Conservation (phyloP, 805 yeast genomes). For the Torulaspora quercuum region DNA sequence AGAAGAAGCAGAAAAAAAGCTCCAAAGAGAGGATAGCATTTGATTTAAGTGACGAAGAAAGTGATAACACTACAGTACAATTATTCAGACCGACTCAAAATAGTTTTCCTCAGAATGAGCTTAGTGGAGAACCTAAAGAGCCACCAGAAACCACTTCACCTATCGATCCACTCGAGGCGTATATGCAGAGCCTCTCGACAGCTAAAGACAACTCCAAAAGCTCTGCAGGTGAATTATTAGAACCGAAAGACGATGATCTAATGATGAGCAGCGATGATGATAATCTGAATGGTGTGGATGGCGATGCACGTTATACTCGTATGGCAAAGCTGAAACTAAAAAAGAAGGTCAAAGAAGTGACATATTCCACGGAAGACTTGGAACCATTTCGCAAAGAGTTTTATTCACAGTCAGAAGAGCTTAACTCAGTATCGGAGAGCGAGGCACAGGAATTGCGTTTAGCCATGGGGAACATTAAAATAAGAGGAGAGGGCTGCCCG, state of each 20-base stretch:
- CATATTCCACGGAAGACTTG: slow-evolving; percentile 38
- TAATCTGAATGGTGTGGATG: slow-evolving; percentile 38
- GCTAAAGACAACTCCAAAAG: slow-evolving; percentile 8
- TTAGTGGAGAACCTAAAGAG: no score
- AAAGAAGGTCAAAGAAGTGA: slow-evolving; percentile 32
- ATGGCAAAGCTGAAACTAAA: slow-evolving; percentile 41
- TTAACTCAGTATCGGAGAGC: slow-evolving; percentile 45
- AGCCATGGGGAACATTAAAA: slow-evolving; percentile 59
- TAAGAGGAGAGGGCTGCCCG: slow-evolving; percentile 55
- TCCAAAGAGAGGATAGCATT: slow-evolving; percentile 9
- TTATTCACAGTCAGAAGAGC: slow-evolving; percentile 57
- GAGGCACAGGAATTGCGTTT: slow-evolving; percentile 56
- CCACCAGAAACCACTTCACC: no score
- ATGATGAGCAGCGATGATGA: slow-evolving; percentile 33
- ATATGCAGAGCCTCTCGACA: slow-evolving; percentile 34
- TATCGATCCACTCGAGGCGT: slow-evolving; percentile 48
- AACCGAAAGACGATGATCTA: slow-evolving; percentile 20
- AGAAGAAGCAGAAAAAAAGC: slow-evolving; percentile 6
- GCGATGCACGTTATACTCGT: slow-evolving; percentile 37
- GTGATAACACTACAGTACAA: background rate
- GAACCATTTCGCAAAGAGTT: slow-evolving; percentile 58
- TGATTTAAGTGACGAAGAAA: slow-evolving; percentile 23
- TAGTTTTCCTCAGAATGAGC: no score
- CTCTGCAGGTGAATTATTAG: slow-evolving; percentile 20
- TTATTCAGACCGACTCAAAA: slow-evolving; percentile 6